Conservation (phyloP, 345 rosid species). For the Psidium friedrichsthalianum region DNA sequence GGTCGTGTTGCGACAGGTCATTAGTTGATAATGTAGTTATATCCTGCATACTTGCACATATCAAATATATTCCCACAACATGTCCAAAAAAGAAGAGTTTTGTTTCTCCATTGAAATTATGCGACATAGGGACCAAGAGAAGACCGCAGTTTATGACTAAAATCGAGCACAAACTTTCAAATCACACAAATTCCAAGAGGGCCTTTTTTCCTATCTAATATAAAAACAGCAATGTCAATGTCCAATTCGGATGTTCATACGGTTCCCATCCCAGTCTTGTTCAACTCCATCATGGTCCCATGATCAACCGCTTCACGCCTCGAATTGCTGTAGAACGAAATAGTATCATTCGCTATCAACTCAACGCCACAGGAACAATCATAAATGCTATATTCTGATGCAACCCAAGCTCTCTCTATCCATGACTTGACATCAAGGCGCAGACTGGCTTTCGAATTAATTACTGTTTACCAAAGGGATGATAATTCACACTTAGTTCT, state of each 20-base stretch:
- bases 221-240: neutral
- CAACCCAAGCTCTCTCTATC: neutral
- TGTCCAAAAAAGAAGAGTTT: neutral
- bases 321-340: neutral
- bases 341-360: neutral
- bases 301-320: neutral
- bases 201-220: neutral
- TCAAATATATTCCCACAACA: neutral
- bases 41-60: neutral
- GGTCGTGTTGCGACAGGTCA: neutral
- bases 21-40: neutral
- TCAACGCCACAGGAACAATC: neutral
- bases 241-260: neutral
- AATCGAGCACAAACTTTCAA: neutral
- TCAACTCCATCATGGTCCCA: neutral
- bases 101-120: neutral
- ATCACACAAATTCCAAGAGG: neutral
- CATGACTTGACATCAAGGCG: neutral
- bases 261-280: neutral
- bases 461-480: neutral
- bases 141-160: neutral
- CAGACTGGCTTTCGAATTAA: neutral
- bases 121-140: neutral
- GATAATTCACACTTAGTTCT: slow-evolving; percentile 20
- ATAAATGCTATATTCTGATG: neutral